phyloP scores from a whole-genome alignment of 2,329 filamentous ascomycete species.

The Sarocladium kiliense region DNA sequence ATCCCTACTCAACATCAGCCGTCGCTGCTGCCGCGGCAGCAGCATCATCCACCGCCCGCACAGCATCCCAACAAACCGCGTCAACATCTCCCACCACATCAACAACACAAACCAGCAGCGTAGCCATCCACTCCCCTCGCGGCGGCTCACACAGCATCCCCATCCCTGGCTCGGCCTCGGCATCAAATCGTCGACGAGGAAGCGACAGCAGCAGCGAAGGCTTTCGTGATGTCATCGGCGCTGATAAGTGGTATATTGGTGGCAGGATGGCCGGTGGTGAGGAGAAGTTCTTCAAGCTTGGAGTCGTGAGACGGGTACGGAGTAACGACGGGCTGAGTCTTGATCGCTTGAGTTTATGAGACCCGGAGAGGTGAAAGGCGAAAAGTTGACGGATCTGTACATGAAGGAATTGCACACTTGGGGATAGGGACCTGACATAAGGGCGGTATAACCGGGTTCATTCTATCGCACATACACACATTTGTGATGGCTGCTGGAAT shows the following conservation, averaged over 20 bases:
- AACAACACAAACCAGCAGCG: slow-evolving; percentile 14
- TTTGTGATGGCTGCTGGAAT: no score
- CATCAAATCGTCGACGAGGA: slow-evolving; percentile 47
- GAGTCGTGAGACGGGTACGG: slow-evolving; percentile 65
- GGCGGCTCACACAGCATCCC: slow-evolving; percentile 27
- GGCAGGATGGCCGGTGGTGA: slow-evolving; percentile 72
- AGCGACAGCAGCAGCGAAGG: slow-evolving; percentile 73
- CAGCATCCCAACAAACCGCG: slow-evolving; percentile 7
- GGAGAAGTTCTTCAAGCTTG: slow-evolving; percentile 76
- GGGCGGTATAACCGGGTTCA: not conserved
- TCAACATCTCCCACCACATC: slow-evolving; percentile 8
- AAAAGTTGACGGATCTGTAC: not conserved
- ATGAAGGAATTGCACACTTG: not conserved
- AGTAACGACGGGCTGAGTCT: slow-evolving; percentile 72
- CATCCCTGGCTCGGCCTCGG: slow-evolving; percentile 24
- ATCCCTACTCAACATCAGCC: slow-evolving; percentile 13
- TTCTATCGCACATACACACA: not conserved
- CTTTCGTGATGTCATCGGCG: slow-evolving; percentile 65
- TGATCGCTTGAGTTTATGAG: slow-evolving; percentile 68
- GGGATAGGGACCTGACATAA: not conserved
- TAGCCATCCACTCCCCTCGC: slow-evolving; percentile 21
- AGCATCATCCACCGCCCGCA: slow-evolving; percentile 10
- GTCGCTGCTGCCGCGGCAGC: slow-evolving; percentile 17
- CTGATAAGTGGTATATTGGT: slow-evolving; percentile 79
- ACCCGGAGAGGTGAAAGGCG: not conserved